Evolutionary conservation across 441 rosid genomes (phyloP), one percentile per base, ranked within the genome.

Genomic region (Erysimum cheiri): DNA sequence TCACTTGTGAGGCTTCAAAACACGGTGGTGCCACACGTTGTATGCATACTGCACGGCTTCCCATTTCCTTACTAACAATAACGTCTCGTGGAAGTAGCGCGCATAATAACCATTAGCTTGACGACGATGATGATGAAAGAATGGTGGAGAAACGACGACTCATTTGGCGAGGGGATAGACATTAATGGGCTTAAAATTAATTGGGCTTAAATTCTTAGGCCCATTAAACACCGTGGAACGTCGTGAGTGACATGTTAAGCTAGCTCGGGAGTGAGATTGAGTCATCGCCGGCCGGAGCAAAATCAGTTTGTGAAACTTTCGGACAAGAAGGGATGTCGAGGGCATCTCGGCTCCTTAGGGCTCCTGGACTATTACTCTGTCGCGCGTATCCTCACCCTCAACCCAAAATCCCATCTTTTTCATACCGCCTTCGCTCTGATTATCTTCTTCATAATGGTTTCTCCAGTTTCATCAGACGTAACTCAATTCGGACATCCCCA

Each of bases 91-190:
- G 22, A 40, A 44, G 78, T 47, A 35, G 36, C 37, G 9, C n/a
- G n/a, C n/a, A n/a, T n/a, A n/a, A n/a, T n/a, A n/a, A n/a, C n/a
- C n/a, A n/a, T n/a, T n/a, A n/a, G n/a, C n/a, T n/a, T n/a, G n/a
- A n/a, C n/a, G n/a, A n/a, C 35, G 72, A 72, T 37, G 73, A 67
- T 44, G 52, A 74, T 62, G 74, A 74, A 57, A 69, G 78, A 69
- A 69, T 46, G 78, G 78, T 68, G 37, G 78, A 74, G 78, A 74
- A 74, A 49, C 33, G 12, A 40, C 46, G 65, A 69, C 48, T 19
- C 72, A 48, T 33, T 1, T 1, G 9, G 9, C 32, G 19, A 68
- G 46, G 40, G 26, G 78, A 69, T 68, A 74, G 48, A 55, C 53
- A 10, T 22, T 0, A 46, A 6, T 68, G 70, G 60, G 74, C 59